These are phyloP conservation scores for Linnemannia hyalina DNA, from an alignment of 192 early-diverging fungal genomes.

Conservation along the genomic window DNA sequence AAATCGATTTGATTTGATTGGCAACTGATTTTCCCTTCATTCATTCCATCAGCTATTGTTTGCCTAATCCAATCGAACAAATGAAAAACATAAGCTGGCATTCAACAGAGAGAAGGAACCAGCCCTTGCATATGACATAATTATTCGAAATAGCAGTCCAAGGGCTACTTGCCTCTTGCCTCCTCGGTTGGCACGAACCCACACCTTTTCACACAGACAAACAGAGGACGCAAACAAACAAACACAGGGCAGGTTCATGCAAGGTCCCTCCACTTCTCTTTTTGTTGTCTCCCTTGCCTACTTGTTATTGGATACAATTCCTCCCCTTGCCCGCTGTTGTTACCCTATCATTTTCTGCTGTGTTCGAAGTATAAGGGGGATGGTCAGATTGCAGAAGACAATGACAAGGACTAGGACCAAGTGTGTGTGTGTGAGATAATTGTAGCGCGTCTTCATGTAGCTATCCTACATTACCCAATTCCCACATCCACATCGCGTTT, in stretches of 20 bases:
- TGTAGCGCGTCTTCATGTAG: not conserved
- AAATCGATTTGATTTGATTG: conserved; percentile 7
- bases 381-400: too few relatives aligned
- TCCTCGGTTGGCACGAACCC: not conserved
- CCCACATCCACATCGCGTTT: not conserved
- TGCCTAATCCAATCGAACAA: not conserved
- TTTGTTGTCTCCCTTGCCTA: not conserved
- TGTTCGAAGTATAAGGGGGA: not conserved
- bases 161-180: not conserved
- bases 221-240: not conserved
- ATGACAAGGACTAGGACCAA: too few relatives aligned
- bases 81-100: not conserved
- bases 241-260: not conserved
- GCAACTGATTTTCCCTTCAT: conserved; percentile 1
- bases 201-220: not conserved
- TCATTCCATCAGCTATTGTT: too few relatives aligned
- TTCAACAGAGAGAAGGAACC: not conserved
- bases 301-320: not conserved
- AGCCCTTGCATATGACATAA: conserved; percentile 10
- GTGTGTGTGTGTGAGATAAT: too few relatives aligned
- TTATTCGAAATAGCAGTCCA: not conserved
- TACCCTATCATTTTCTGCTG: conserved; percentile 7
- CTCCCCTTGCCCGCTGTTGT: not conserved
- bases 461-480: not conserved
- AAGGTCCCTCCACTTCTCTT: not conserved